Conservation (phyloP, 352 stramenopile species). For the Globisporangium paroecandrum region DNA sequence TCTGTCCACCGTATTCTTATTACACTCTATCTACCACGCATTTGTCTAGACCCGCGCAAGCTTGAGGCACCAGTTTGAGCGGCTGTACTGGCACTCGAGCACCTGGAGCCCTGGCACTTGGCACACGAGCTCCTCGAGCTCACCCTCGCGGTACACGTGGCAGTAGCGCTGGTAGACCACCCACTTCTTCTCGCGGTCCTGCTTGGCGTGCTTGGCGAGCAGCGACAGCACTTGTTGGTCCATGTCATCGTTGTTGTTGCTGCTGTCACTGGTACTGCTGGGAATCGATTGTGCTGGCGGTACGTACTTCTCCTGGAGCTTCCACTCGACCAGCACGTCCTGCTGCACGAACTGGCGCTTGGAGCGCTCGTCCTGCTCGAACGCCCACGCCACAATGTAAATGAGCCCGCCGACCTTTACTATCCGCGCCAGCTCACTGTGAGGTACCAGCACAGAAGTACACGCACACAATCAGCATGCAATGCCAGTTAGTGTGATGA, state of each 20-base stretch:
- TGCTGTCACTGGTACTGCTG: conserved; percentile 4
- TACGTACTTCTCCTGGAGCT: conserved; percentile 80
- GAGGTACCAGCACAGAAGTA: background rate
- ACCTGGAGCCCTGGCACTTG: conserved; percentile 57
- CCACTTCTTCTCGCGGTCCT: conserved; percentile 54
- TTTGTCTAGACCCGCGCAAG: background rate
- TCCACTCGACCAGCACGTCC: conserved; percentile 86
- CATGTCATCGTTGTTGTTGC: background rate
- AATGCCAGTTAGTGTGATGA: background rate
- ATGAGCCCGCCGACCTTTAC: conserved; percentile 55
- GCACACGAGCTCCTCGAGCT: conserved; percentile 61
- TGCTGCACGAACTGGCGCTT: conserved; percentile 75
- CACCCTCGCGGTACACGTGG: conserved; percentile 70
- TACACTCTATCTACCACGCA: background rate
- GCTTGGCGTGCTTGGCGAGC: conserved; percentile 31
- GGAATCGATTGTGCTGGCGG: conserved; percentile 11
- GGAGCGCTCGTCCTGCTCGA: conserved; percentile 75
- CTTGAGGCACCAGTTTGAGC: conserved; percentile 72
- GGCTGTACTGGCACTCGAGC: conserved; percentile 61
- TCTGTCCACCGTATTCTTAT: background rate
- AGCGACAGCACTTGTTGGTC: background rate
- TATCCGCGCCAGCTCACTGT: conserved; percentile 64
- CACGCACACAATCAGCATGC: background rate
- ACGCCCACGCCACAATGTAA: conserved; percentile 76
- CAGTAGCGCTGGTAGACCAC: conserved; percentile 83